Evolutionary conservation across 148 eudicot genomes (phyloP).

Genomic region (Rhododendron henanense): DNA sequence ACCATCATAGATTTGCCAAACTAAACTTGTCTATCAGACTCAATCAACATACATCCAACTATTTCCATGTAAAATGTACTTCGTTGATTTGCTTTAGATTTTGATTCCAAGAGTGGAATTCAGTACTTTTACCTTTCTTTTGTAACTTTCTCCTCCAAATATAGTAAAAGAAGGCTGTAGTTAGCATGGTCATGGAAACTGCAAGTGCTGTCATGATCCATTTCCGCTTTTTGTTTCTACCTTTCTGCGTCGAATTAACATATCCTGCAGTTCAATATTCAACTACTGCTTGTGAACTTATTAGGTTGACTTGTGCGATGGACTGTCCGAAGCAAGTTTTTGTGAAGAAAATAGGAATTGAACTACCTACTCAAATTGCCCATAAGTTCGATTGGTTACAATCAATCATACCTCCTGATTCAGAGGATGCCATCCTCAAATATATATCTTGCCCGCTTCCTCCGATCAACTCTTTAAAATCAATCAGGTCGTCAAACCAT

Average conservation of each 20-base stretch:
- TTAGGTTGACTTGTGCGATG: neutral
- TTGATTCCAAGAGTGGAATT: neutral
- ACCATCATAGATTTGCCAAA: neutral
- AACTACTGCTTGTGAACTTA: neutral
- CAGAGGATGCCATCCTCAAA: constrained; percentile 34
- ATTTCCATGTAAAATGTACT: neutral
- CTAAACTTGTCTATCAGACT: neutral
- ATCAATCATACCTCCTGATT: constrained; percentile 13
- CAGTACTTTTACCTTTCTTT: neutral
- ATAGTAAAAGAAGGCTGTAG: neutral
- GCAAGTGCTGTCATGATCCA: neutral
- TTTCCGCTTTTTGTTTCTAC: neutral
- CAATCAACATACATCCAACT: neutral
- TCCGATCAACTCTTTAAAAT: constrained; percentile 18
- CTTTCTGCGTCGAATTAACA: neutral
- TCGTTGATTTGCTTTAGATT: neutral
- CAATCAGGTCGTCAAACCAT: constrained; percentile 35
- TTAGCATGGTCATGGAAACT: neutral
- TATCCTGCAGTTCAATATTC: neutral
- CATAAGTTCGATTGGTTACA: neutral
- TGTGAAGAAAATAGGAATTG: too few relatives aligned
- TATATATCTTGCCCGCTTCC: constrained; percentile 28
- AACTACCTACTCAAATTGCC: neutral
- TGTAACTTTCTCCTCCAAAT: neutral
- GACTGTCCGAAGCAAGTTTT: neutral